Evolutionary conservation across 768 basidiomycete genomes (phyloP), one percentile per base, ranked within the genome.

Genomic region (Cystobasidium ongulense): DNA sequence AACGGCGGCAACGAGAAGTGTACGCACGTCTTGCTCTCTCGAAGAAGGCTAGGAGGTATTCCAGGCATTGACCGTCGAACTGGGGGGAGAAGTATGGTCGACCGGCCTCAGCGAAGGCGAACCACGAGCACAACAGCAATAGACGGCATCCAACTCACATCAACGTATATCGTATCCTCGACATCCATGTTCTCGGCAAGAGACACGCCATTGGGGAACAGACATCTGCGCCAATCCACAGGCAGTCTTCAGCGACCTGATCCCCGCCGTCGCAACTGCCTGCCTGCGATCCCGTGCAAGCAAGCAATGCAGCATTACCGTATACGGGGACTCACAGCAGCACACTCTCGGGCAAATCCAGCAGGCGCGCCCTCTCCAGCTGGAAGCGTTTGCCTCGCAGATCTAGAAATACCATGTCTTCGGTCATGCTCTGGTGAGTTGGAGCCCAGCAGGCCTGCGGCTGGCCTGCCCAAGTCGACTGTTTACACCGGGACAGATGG

Each of bases 51-150:
- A 99, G 87, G 61, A 98, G 92, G 81, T 88, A 98, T 82, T 88
- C 85, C 82, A 99, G 96, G 82, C 94, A 97, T 53, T 92, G 89
- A 67, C 95, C 92, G 83, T 99, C 96, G 80, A 97, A 99, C 95
- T 98, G 78, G 39, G 25, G 11, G 21, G 1, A 38, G 50, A 11
- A 13, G 33, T 1, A 38, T 31, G 5, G 0, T 43, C 21, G 1
- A 13, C 39, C 17, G 57, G 36, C 8, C 11, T 23, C 39, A 18
- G 39, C 7, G 7, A 7, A 7, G 18, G 39, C 18, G 7, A 41
- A 18, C 39, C 39, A 8, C 8, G 39, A 7, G 39, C 39, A 41
- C 39, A 8, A 18, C 39, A 41, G 39, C 39, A 41, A n/a, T n/a
- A n/a, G n/a, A n/a, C n/a, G 39, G 18, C 39, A 41, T 21, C n/a